Percentiles rank a stretch among this genome's conserved stretches.
phyloP scores from a whole-genome alignment of 768 basidiomycete species.

The Pleurotus platypus region DNA sequence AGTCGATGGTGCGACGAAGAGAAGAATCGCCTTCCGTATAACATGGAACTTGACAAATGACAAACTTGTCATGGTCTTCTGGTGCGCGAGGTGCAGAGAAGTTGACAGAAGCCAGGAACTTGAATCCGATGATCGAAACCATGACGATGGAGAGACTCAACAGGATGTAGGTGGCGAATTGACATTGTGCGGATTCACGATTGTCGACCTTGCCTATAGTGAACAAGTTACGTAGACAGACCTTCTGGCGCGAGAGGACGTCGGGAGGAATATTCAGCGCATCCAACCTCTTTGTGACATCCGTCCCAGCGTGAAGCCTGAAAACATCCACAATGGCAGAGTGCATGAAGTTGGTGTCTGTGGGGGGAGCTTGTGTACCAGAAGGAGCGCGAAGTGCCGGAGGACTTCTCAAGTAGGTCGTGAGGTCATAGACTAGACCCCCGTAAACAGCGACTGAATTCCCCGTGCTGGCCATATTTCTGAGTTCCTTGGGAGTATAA shows the following conservation, averaged over 20 bases:
- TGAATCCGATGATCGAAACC: slow-evolving; percentile 95
- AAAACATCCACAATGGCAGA: slow-evolving; percentile 69
- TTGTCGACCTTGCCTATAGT: slow-evolving; percentile 89
- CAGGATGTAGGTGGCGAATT: slow-evolving; percentile 88
- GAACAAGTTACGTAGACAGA: slow-evolving; percentile 92
- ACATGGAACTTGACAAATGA: slow-evolving; percentile 97
- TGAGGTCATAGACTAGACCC: slow-evolving; percentile 82
- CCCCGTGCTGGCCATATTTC: slow-evolving; percentile 60
- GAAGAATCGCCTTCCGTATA: slow-evolving; percentile 95
- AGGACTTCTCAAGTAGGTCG: slow-evolving; percentile 70
- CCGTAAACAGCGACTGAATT: slow-evolving; percentile 83
- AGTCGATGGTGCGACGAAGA: slow-evolving; percentile 86
- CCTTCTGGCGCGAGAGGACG: slow-evolving; percentile 68
- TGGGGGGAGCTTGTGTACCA: slow-evolving; percentile 39
- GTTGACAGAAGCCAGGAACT: slow-evolving; percentile 88
- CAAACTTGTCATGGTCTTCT: slow-evolving; percentile 95
- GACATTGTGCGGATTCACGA: slow-evolving; percentile 87
- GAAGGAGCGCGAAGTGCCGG: slow-evolving; percentile 51
- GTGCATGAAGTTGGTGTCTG: slow-evolving; percentile 68
- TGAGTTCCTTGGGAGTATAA: slow-evolving; percentile 72
- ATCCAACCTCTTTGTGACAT: slow-evolving; percentile 77
- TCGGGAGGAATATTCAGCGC: slow-evolving; percentile 54
- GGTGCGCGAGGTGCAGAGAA: slow-evolving; percentile 78
- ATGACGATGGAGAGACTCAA: slow-evolving; percentile 87
- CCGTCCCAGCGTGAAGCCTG: slow-evolving; percentile 67